A percentile compares a stretch with the other conserved stretches of the same genome.
phyloP scores from a whole-genome alignment of 106 monocot genomes.

The Gastrodia elata region DNA sequence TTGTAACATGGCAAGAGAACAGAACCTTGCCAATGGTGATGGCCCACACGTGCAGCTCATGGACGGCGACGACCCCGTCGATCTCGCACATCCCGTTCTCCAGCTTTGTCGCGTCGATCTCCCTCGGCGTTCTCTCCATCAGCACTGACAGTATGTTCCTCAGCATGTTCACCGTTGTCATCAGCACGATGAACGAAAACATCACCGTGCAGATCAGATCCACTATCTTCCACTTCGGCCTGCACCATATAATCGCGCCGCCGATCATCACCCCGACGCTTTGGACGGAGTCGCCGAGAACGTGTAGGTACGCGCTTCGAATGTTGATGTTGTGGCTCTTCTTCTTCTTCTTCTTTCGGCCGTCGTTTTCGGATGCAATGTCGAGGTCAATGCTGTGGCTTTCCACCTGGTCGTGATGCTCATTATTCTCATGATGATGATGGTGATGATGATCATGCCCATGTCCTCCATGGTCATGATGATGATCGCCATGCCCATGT shows the following conservation, averaged over 20 bases:
- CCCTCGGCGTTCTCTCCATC: slow-evolving; percentile 66
- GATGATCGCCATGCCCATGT: slow-evolving; percentile 8
- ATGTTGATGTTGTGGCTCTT: slow-evolving; percentile 51
- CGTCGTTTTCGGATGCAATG: neutral
- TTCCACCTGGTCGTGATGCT: too few species aligned
- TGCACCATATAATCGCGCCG: slow-evolving; percentile 63
- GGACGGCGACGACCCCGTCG: slow-evolving; percentile 55
- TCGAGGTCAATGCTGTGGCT: slow-evolving; percentile 15
- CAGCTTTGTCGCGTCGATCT: slow-evolving; percentile 52
- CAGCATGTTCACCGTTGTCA: slow-evolving; percentile 56
- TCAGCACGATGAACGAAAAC: slow-evolving; percentile 49
- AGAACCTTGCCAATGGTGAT: slow-evolving; percentile 72
- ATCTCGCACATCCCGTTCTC: slow-evolving; percentile 48
- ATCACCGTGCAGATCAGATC: slow-evolving; percentile 58
- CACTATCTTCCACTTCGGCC: slow-evolving; percentile 59
- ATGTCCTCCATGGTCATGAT: slow-evolving; percentile 13
- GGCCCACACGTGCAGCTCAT: slow-evolving; percentile 77
- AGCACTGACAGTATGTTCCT: slow-evolving; percentile 50
- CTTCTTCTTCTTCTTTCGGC: neutral
- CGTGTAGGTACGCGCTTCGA: slow-evolving; percentile 61
- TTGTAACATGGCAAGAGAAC: slow-evolving; percentile 52
- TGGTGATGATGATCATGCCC: slow-evolving; percentile 16
- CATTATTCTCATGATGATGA: slow-evolving; percentile 8
- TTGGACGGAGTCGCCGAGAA: slow-evolving; percentile 57
- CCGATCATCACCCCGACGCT: slow-evolving; percentile 73